Percentiles rank a stretch among this genome's conserved stretches.
These are phyloP conservation scores for Pisolithus marmoratus DNA, from an alignment of 768 basidiomycete genomes.

Conservation along the genomic window DNA sequence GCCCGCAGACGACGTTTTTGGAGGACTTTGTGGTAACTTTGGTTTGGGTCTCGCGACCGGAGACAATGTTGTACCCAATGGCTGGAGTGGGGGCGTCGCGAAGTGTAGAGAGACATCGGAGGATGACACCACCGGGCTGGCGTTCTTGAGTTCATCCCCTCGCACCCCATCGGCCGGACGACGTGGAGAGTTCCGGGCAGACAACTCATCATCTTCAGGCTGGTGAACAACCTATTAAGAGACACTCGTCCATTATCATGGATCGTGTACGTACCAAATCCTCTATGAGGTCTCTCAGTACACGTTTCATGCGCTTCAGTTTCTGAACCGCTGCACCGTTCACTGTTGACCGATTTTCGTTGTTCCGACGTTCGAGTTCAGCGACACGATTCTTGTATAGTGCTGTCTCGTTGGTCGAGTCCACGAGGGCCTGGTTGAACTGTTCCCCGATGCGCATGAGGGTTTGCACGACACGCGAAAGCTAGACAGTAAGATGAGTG, in stretches of 20 bases:
- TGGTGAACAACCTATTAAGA: constrained; percentile 5
- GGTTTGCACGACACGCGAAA: constrained; percentile 22
- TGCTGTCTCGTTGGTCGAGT: constrained; percentile 18
- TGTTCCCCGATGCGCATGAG: constrained; percentile 27
- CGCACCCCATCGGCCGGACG: not conserved
- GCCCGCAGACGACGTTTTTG: not conserved
- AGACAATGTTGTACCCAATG: too few species aligned
- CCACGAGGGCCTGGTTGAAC: constrained; percentile 17
- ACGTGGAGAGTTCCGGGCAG: constrained; percentile 8
- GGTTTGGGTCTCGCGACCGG: not conserved
- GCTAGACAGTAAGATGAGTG: constrained; percentile 3
- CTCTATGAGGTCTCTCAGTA: constrained; percentile 38
- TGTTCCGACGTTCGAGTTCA: constrained; percentile 33
- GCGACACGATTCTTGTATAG: constrained; percentile 23
- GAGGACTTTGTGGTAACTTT: not conserved
- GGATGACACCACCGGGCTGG: not conserved
- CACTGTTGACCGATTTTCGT: constrained; percentile 15
- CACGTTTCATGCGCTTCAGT: constrained; percentile 30
- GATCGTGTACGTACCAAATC: constrained; percentile 29
- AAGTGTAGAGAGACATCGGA: not conserved
- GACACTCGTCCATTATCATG: not conserved
- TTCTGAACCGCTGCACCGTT: constrained; percentile 24
- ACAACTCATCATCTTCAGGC: constrained; percentile 15
- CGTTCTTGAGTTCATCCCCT: too few species aligned
- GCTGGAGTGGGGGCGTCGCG: too few species aligned